Conservation (phyloP, 148 eudicot species). For the Amaranthus cruentus region DNA sequence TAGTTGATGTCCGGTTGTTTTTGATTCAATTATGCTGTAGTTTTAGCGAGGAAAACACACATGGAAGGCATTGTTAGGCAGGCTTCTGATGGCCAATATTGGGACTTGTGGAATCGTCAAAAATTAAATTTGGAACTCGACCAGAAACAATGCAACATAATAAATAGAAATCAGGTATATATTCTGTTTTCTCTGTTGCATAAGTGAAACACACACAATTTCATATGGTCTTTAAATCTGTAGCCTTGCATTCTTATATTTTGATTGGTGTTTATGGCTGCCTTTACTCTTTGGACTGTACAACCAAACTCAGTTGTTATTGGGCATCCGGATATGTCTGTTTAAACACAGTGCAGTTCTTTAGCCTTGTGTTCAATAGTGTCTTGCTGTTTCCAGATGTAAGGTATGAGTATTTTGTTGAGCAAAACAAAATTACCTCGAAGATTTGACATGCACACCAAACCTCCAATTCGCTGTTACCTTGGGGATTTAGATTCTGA, state of each 20-base stretch:
- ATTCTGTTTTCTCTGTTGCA: background rate
- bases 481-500: too few relatives aligned
- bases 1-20: background rate
- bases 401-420: background rate
- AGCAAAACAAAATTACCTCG: background rate
- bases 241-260: background rate
- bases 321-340: too few relatives aligned
- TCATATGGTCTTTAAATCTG: conserved; percentile 1
- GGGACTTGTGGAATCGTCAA: conserved; percentile 85
- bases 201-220: background rate
- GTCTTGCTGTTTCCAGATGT: background rate
- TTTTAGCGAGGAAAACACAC: conserved; percentile 67
- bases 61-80: conserved; percentile 82
- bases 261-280: background rate
- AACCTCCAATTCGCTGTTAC: too few relatives aligned
- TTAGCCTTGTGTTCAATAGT: background rate
- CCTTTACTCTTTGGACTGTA: background rate
- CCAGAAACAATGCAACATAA: conserved; percentile 52
- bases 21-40: conserved; percentile 36
- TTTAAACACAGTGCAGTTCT: too few relatives aligned
- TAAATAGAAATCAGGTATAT: conserved; percentile 60
- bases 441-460: background rate
- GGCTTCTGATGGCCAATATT: conserved; percentile 70
- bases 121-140: conserved; percentile 84
- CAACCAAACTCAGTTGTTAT: background rate